Base-by-base conservation (phyloP, 441 rosid species). In the Gossypium trilobum region DNA sequence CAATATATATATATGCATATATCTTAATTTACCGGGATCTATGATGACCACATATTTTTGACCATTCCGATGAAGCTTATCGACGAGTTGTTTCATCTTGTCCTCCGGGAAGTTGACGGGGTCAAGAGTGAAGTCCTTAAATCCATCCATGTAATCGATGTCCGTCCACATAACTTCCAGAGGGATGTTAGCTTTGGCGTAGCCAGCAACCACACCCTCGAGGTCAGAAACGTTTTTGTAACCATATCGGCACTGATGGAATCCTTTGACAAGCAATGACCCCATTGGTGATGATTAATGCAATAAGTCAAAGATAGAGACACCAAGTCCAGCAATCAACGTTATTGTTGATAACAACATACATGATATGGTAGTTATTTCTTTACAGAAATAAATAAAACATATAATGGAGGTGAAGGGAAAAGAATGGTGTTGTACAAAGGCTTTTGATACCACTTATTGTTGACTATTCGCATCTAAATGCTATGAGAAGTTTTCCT, bases 161-260 rank as follows among this genome's bases (percentile, higher is more conserved):
- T 90, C 94, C 0, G 90, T 85, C 96, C 97, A 92, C 84, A 92
- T 90, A 4, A 87, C 96, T 75, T 92, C 97, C 8, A 90, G 90
- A 14, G 91, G 94, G 19, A 92, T 89, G 0, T 70, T 54, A 39
- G 94, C 92, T 60, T 86, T 87, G 68, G 88, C 88, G 80, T 92
- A 92, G 16, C 89, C 91, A 56, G 87, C 83, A 51, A 90, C 94
- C 55, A 90, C 96, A 20, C 57, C 72, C 60, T 87, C 85, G n/a
- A 92, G 19, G 31, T 87, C 92, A 3, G 85, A 65, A 0, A 90
- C 86, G 59, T 85, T 85, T 74, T 78, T 79, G 80, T 92, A 92
- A 1, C 96, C 96, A 20, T 76, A 90, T 73, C 87, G 76, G 75
- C 94, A 92, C 52, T 92, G 96, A 61, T 92, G 97, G 68, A 92